phyloP scores from a whole-genome alignment of 2,329 filamentous ascomycete genomes.

The Apiospora sp. region DNA sequence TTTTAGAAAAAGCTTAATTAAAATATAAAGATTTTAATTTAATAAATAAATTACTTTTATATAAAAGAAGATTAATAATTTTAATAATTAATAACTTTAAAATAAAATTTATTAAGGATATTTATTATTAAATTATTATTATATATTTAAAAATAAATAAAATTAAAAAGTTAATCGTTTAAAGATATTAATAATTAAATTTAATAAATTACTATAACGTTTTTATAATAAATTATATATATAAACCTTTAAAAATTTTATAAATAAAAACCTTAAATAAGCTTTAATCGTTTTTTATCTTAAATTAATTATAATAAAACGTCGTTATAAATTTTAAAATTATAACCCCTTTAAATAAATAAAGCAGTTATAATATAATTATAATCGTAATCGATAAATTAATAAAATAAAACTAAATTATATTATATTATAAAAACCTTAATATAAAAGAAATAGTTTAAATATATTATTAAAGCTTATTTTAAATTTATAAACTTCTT shows the following conservation, averaged over 20 bases:
- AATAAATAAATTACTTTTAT: not conserved
- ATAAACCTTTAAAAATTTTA: not conserved
- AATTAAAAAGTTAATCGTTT: not conserved
- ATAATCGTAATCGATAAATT: not conserved
- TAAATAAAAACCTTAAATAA: not conserved
- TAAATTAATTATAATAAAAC: not conserved
- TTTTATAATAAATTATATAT: not conserved
- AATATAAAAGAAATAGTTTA: conserved; percentile 25
- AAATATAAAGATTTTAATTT: not conserved
- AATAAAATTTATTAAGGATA: too few species aligned
- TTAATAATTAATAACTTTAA: too few species aligned
- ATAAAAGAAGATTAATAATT: not conserved
- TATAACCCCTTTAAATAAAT: not conserved
- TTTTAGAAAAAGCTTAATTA: not conserved
- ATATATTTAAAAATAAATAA: not conserved
- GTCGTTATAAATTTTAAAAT: not conserved
- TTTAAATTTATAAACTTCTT: not conserved
- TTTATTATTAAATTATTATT: not conserved
- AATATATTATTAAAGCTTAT: conserved; percentile 23
- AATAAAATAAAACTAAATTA: conserved; percentile 24
- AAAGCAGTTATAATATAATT: not conserved
- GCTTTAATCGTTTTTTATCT: not conserved
- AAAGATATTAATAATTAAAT: not conserved
- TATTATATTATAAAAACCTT: conserved; percentile 17
- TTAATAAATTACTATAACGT: not conserved